phyloP scores from a whole-genome alignment of 306 rosid genomes.

The Trifolium subterraneum region DNA sequence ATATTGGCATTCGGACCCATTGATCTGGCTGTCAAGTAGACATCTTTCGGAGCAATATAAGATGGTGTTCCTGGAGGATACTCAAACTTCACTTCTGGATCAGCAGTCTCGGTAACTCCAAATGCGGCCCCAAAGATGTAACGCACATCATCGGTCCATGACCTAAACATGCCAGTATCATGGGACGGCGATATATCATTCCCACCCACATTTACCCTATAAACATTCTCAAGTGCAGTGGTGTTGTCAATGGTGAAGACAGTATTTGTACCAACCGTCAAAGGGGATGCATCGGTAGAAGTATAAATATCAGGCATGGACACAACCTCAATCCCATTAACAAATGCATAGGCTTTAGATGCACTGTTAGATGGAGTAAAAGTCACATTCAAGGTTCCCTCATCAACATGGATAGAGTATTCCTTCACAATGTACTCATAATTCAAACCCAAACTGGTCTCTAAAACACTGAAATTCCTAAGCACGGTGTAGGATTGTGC shows the following conservation, averaged over 20 bases:
- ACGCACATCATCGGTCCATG: conserved; percentile 72
- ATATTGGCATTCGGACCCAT: conserved; percentile 69
- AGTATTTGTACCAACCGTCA: conserved; percentile 55
- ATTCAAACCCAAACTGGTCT: conserved; percentile 69
- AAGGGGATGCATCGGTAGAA: conserved; percentile 41
- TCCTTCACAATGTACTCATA: conserved; percentile 66
- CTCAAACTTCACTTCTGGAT: conserved; percentile 51
- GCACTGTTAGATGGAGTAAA: conserved; percentile 65
- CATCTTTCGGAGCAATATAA: conserved; percentile 71
- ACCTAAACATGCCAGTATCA: conserved; percentile 86
- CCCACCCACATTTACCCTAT: conserved; percentile 87
- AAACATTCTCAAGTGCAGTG: conserved; percentile 75
- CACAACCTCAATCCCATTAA: conserved; percentile 93
- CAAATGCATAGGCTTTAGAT: conserved; percentile 74
- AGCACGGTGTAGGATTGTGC: conserved; percentile 65
- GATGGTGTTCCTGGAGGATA: conserved; percentile 54
- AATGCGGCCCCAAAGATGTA: conserved; percentile 65
- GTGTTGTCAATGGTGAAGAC: conserved; percentile 54
- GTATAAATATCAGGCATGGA: conserved; percentile 85
- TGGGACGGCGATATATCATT: conserved; percentile 73
- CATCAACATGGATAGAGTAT: conserved; percentile 65
- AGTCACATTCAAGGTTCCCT: conserved; percentile 62
- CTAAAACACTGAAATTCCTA: conserved; percentile 73
- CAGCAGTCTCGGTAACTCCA: conserved; percentile 67
- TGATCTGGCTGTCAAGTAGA: conserved; percentile 79